Percentiles rank a stretch among this genome's conserved stretches.
Conservation (phyloP, 768 basidiomycete species). For the Pleurotus eryngii region DNA sequence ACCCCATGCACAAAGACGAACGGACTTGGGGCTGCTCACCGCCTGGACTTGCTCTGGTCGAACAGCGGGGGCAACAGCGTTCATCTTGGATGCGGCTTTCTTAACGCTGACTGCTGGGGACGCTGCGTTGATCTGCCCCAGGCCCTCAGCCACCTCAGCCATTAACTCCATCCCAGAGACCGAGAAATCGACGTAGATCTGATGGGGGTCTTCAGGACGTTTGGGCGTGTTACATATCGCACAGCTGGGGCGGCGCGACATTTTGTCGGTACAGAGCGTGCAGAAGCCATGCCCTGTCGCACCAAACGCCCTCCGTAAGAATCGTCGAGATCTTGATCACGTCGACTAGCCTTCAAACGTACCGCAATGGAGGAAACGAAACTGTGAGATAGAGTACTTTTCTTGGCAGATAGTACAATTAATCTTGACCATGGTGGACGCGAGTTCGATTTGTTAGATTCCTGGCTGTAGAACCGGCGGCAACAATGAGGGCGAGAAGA, state of each 20-base stretch:
- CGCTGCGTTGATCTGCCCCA: neutral
- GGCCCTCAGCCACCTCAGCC: slow-evolving; percentile 3
- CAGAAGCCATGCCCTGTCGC: slow-evolving; percentile 1
- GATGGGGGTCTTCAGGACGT: neutral
- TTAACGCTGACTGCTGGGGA: neutral
- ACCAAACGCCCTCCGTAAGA: neutral
- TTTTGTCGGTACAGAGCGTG: neutral
- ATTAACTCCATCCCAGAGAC: neutral
- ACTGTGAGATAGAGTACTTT: neutral
- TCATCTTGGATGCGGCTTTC: slow-evolving; percentile 1
- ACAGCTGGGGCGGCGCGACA: neutral
- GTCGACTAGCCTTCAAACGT: neutral
- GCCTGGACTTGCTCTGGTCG: neutral
- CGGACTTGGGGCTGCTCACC: neutral
- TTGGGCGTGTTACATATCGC: slow-evolving; percentile 2
- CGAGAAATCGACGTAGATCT: neutral
- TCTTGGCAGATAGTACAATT: slow-evolving; percentile 3
- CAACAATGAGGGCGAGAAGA: too few relatives aligned
- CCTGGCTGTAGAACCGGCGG: too few relatives aligned
- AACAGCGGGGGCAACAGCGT: neutral
- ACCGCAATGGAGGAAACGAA: slow-evolving; percentile 4
- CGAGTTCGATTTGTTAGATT: too few relatives aligned
- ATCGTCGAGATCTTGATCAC: neutral
- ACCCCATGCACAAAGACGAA: neutral
- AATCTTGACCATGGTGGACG: slow-evolving; percentile 1